phyloP scores from a whole-genome alignment of 176 grass and related monocot genomes.

The Ampelocalamus luodianensis region DNA sequence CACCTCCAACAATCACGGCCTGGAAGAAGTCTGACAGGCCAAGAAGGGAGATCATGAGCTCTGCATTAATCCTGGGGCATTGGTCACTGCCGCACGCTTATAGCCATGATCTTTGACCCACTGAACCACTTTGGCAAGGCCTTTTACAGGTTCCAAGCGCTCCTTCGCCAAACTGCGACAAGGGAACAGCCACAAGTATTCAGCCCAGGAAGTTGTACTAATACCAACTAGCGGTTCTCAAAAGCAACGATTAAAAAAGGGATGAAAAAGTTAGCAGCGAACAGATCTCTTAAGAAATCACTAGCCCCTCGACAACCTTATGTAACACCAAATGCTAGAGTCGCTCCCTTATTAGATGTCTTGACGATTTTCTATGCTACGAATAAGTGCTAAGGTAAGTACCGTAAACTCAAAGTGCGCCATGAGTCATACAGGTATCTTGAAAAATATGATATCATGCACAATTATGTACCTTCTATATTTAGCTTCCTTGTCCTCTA shows the following conservation, averaged over 20 bases:
- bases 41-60: constrained; percentile 87
- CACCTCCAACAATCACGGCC: constrained; percentile 64
- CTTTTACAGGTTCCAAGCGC: constrained; percentile 67
- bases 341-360: neutral
- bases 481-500: constrained; percentile 76
- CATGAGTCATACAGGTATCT: neutral
- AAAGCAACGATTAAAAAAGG: neutral
- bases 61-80: constrained; percentile 85
- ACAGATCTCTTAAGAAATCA: neutral
- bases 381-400: neutral
- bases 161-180: constrained; percentile 64
- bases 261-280: neutral
- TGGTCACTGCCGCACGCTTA: constrained; percentile 77
- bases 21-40: constrained; percentile 89
- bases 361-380: neutral
- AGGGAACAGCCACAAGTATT: constrained; percentile 19
- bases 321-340: neutral
- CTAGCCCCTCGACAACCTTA: neutral
- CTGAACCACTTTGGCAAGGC: constrained; percentile 63
- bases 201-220: neutral
- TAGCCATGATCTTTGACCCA: constrained; percentile 76
- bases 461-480: constrained; percentile 59
- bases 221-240: neutral
- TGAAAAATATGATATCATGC: neutral
- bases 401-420: neutral